Conservation (phyloP, 2,329 filamentous ascomycete species). For the Ambrosiella xylebori region DNA sequence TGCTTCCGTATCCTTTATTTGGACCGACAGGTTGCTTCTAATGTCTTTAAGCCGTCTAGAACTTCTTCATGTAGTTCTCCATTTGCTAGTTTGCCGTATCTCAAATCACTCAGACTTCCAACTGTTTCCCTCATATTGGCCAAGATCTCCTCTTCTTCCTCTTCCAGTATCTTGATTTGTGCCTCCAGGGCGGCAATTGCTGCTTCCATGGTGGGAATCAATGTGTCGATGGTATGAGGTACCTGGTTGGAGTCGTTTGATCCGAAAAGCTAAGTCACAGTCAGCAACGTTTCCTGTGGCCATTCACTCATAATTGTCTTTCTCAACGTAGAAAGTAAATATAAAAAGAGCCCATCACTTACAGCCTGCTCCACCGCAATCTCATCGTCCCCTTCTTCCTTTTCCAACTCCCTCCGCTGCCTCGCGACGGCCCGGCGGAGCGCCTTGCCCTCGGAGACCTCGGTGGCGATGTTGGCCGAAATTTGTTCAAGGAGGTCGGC, state of each 20-base stretch:
- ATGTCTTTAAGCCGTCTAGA: slow-evolving; percentile 44
- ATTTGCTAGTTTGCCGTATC: slow-evolving; percentile 60
- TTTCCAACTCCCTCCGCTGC: slow-evolving; percentile 27
- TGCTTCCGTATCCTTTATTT: neutral
- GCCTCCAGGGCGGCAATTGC: slow-evolving; percentile 48
- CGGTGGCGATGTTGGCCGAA: slow-evolving; percentile 44
- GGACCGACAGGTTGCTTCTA: slow-evolving; percentile 19
- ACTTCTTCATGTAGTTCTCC: slow-evolving; percentile 46
- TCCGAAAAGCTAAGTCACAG: neutral
- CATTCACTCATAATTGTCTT: neutral
- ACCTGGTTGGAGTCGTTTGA: slow-evolving; percentile 34
- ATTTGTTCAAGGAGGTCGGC: slow-evolving; percentile 52
- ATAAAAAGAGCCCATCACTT: slow-evolving; percentile 16
- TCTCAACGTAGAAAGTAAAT: neutral
- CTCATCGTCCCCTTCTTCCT: slow-evolving; percentile 40
- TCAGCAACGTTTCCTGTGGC: neutral
- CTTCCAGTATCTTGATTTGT: slow-evolving; percentile 48
- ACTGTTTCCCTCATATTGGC: slow-evolving; percentile 47
- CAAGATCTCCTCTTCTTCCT: slow-evolving; percentile 43
- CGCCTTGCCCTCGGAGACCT: slow-evolving; percentile 32
- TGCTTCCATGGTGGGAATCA: slow-evolving; percentile 51
- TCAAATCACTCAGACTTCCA: slow-evolving; percentile 61
- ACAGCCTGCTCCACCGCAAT: slow-evolving; percentile 44
- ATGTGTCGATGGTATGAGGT: slow-evolving; percentile 29
- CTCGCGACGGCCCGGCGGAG: slow-evolving; percentile 40